Conservation (phyloP, 768 basidiomycete genomes). For the Jaapia argillacea region DNA sequence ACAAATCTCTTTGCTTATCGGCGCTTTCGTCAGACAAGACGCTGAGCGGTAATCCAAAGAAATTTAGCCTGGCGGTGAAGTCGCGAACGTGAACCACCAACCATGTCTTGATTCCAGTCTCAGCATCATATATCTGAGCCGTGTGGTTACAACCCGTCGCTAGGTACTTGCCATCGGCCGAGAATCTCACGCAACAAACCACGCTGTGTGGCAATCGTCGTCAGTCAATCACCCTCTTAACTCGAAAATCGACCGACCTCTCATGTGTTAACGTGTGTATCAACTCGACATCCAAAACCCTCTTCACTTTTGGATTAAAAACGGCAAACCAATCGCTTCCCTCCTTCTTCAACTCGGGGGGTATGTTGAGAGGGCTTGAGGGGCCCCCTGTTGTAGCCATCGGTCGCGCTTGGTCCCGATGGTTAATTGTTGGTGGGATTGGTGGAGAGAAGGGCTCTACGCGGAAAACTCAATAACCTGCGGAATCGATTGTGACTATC, state of each 20-base stretch:
- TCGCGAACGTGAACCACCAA: slow-evolving; percentile 22
- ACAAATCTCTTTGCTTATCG: slow-evolving; percentile 70
- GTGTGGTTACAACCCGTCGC: slow-evolving; percentile 96
- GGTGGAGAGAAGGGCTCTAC: no score
- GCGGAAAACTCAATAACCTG: no score
- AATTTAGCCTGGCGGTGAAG: not conserved
- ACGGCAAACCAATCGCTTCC: slow-evolving; percentile 85
- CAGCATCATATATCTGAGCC: slow-evolving; percentile 91
- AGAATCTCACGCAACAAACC: slow-evolving; percentile 88
- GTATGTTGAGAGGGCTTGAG: no score
- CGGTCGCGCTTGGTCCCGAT: no score
- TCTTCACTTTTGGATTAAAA: slow-evolving; percentile 75
- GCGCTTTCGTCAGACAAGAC: slow-evolving; percentile 72
- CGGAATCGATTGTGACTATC: no score
- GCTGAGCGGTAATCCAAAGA: slow-evolving; percentile 27
- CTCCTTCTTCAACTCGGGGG: slow-evolving; percentile 56
- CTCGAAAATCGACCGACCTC: slow-evolving; percentile 43
- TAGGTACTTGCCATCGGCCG: slow-evolving; percentile 84
- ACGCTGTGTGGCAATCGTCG: slow-evolving; percentile 35
- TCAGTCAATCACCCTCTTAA: slow-evolving; percentile 1
- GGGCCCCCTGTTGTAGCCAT: no score
- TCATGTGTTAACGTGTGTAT: slow-evolving; percentile 88
- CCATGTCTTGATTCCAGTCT: slow-evolving; percentile 80
- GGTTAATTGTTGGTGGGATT: no score
- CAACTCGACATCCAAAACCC: slow-evolving; percentile 66